Conservation (phyloP, 2,329 filamentous ascomycete genomes). For the Lasiodiplodia gonubiensis region DNA sequence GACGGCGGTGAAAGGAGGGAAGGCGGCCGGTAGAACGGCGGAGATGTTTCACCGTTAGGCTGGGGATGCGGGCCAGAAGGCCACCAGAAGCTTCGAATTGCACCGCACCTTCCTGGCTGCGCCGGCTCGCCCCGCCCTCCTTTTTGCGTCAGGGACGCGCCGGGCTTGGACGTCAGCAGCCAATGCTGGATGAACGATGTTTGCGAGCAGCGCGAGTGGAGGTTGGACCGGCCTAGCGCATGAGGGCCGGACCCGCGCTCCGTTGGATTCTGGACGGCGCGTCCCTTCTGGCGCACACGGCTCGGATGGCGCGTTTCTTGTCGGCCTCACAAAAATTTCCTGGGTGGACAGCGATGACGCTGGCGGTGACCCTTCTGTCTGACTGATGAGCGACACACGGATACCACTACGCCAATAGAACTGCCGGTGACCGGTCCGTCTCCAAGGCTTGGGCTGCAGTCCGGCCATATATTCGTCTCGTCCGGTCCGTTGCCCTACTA, state of each 20-base stretch:
- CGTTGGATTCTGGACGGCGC: not conserved
- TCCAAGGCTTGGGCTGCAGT: not conserved
- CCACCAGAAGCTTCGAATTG: constrained; percentile 1
- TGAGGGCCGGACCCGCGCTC: not conserved
- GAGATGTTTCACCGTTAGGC: not conserved
- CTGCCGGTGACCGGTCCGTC: not conserved
- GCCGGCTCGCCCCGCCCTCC: not conserved
- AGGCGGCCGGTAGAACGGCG: not conserved
- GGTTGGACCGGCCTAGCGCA: not conserved
- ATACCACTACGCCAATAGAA: not conserved
- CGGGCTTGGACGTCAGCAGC: not conserved
- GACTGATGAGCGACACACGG: not conserved
- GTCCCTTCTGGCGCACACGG: constrained; percentile 7
- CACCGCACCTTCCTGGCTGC: not conserved
- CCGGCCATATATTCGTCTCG: not conserved
- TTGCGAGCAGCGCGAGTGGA: not conserved
- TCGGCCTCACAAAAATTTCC: not conserved
- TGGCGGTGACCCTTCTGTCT: not conserved
- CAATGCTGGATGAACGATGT: not conserved
- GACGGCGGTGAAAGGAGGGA: not conserved
- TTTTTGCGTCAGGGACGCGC: not conserved
- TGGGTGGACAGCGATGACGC: not conserved
- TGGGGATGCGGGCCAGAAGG: not conserved
- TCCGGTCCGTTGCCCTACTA: not conserved
- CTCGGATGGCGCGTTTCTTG: constrained; percentile 2